Base-by-base conservation (phyloP, 225 moss, liverwort and hornwort genomes). In the Bryoerythrophyllum caledonicum region DNA sequence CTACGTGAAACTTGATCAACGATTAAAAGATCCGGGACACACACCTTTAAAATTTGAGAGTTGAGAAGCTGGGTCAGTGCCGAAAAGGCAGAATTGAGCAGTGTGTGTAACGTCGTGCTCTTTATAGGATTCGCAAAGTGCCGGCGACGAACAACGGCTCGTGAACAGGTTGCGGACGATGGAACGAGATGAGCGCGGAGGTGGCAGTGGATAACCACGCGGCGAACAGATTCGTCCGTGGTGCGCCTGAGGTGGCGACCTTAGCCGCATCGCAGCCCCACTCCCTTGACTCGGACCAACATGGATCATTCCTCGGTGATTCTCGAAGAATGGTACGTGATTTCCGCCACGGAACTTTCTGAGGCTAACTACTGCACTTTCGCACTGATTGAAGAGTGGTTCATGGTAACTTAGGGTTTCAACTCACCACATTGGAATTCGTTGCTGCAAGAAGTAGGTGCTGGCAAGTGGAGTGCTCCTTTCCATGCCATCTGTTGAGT, bases 171-270 rank as follows among this genome's bases (percentile, higher is more conserved):
- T 51, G 63, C 19, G 16, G 2, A 35, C 32, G 51, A 15, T 34
- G 23, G 37, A 25, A 2, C n/a, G 55, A 41, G 41, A 63, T 4
- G 70, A 51, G 5, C 56, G 73, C 73, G 12, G 43, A n/a, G 41
- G 82, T 74, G 82, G 78, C 82, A 65, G 37, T 6, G 59, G 74
- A 78, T 78, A 70, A 78, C 78, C 28, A 69, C 38, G 24, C 57
- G 46, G 63, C 56, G 5, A 27, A 5, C 34, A 34, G 34, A 34
- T 5, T 34, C 5, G 34, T 34, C 34, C 34, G 5, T 34, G 5
- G 34, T 34, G 5, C 34, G 10, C 38, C 0, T 32, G 32, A 80
- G 17, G 73, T 84, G 84, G 84, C 77, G 53, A 52, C 27, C 62
- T 34, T 20, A 75, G 54, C 70, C 41, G 15, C 68, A 26, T 10